These are phyloP conservation scores for Botrytis deweyae DNA, from an alignment of 2,329 filamentous ascomycete genomes.

Conservation along the genomic window DNA sequence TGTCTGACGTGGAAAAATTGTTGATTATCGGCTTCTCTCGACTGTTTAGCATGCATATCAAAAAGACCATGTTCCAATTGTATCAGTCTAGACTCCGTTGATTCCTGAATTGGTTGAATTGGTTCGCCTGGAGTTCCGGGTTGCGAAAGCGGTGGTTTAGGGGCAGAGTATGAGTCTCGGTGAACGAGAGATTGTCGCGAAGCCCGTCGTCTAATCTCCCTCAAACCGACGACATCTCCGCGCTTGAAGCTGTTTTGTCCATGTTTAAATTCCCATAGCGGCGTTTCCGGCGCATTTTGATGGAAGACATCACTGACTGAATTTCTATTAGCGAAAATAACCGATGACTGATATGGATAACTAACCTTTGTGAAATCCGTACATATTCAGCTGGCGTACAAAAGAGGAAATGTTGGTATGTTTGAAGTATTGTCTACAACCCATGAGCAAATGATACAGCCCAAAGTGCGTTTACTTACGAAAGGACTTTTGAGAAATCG, in stretches of 20 bases:
- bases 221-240: slow-evolving; percentile 83
- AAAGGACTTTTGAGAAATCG: slow-evolving; percentile 96
- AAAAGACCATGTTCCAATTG: slow-evolving; percentile 79
- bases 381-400: slow-evolving; percentile 98
- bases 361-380: slow-evolving; percentile 96
- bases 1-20: slow-evolving; percentile 78
- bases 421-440: slow-evolving; percentile 89
- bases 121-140: slow-evolving; percentile 83
- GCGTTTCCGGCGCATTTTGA: slow-evolving; percentile 87
- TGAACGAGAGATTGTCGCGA: slow-evolving; percentile 92
- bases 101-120: slow-evolving; percentile 69
- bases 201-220: slow-evolving; percentile 93
- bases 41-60: slow-evolving; percentile 73
- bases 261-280: slow-evolving; percentile 98
- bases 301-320: slow-evolving; percentile 97
- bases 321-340: slow-evolving; percentile 23
- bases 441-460: slow-evolving; percentile 25
- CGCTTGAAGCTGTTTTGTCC: slow-evolving; percentile 96
- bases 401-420: slow-evolving; percentile 99
- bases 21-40: slow-evolving; percentile 80
- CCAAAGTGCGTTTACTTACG: slow-evolving; percentile 60
- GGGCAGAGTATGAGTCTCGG: slow-evolving; percentile 79
- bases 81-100: slow-evolving; percentile 70
- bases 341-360: slow-evolving; percentile 29
- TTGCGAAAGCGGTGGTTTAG: slow-evolving; percentile 72